phyloP scores from a whole-genome alignment of 148 eudicot genomes.

The Heliosperma pusillum region DNA sequence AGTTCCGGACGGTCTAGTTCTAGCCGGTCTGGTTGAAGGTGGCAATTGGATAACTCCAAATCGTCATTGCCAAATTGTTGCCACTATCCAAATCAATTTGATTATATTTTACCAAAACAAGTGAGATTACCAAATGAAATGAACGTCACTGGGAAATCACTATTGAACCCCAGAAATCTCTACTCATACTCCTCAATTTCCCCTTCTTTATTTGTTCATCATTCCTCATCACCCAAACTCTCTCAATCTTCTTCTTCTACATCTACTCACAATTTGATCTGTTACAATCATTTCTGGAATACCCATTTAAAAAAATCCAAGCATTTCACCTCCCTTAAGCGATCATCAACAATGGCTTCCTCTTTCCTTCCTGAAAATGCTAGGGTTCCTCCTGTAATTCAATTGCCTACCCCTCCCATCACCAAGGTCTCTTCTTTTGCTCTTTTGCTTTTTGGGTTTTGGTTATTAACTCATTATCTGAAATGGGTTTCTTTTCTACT shows the following conservation, averaged over 20 bases:
- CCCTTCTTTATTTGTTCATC: conserved; percentile 7
- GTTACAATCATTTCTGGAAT: not conserved
- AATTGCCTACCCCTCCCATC: conserved; percentile 52
- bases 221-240: not conserved
- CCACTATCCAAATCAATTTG: no score
- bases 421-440: conserved; percentile 37
- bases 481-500: conserved; percentile 16
- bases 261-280: conserved; percentile 12
- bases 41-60: no score
- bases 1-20: no score
- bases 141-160: conserved; percentile 17
- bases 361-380: conserved; percentile 60
- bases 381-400: conserved; percentile 67
- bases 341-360: conserved; percentile 44
- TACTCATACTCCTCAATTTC: conserved; percentile 11
- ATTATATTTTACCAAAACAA: no score
- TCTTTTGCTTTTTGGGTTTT: not conserved
- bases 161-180: conserved; percentile 12
- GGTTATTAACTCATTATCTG: conserved; percentile 2
- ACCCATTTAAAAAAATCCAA: conserved; percentile 11
- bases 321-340: conserved; percentile 11
- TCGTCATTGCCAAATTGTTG: no score
- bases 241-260: conserved; percentile 17
- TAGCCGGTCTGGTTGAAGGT: no score
- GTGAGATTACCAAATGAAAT: conserved; percentile 15